A percentile compares a stretch with the other conserved stretches of the same genome.
Evolutionary conservation across 2,329 filamentous ascomycete species (phyloP).

Genomic region (Cladosporium halotolerans): DNA sequence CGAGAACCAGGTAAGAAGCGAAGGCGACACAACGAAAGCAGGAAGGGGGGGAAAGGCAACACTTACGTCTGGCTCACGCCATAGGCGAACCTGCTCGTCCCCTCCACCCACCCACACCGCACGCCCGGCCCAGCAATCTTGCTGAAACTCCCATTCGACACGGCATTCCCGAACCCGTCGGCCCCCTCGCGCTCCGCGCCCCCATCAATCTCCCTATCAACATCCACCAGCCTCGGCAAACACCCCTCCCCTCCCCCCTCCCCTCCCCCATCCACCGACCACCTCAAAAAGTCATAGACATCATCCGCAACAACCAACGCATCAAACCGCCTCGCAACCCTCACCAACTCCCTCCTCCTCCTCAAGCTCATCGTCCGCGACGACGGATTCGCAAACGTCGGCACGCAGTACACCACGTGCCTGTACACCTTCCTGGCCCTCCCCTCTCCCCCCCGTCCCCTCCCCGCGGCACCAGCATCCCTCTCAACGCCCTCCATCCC

Average conservation of each 20-base stretch:
- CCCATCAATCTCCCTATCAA: slow-evolving; percentile 64
- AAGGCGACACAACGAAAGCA: background rate
- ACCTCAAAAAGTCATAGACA: slow-evolving; percentile 89
- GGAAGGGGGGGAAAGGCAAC: background rate
- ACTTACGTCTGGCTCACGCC: slow-evolving; percentile 55
- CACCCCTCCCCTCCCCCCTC: slow-evolving; percentile 32
- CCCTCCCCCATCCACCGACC: slow-evolving; percentile 44
- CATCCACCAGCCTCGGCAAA: slow-evolving; percentile 69
- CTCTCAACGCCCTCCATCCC: slow-evolving; percentile 48
- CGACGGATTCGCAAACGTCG: slow-evolving; percentile 83
- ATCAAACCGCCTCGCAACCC: slow-evolving; percentile 70
- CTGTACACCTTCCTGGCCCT: slow-evolving; percentile 70
- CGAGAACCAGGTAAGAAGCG: background rate
- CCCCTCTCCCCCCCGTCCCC: slow-evolving; percentile 20
- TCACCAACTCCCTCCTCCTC: slow-evolving; percentile 62
- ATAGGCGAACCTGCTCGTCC: slow-evolving; percentile 54
- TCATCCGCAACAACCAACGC: slow-evolving; percentile 84
- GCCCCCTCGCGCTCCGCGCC: slow-evolving; percentile 40
- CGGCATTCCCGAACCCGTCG: slow-evolving; percentile 67
- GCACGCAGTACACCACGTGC: slow-evolving; percentile 81
- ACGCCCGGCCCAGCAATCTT: slow-evolving; percentile 79
- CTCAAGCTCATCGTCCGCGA: slow-evolving; percentile 70
- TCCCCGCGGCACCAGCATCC: slow-evolving; percentile 19
- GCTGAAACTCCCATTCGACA: slow-evolving; percentile 84
- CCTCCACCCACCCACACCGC: slow-evolving; percentile 84